phyloP scores from a whole-genome alignment of 441 rosid species.

The Geranium incanum region DNA sequence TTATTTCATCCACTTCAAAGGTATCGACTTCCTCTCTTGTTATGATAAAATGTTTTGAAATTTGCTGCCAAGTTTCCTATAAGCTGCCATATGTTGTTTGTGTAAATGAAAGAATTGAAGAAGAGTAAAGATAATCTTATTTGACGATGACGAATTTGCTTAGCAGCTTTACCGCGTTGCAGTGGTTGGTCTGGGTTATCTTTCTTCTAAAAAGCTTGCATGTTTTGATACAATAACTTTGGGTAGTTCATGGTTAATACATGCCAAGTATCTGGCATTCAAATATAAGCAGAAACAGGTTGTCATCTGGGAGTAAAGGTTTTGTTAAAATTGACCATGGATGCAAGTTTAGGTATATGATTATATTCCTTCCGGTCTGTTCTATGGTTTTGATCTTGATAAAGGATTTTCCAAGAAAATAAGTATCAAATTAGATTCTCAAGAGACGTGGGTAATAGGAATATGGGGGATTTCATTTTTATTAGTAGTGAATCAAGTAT shows the following conservation, averaged over 20 bases:
- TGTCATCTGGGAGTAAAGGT: neutral
- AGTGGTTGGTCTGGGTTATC: neutral
- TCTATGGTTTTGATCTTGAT: neutral
- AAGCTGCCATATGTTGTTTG: neutral
- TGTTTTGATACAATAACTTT: neutral
- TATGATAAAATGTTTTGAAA: neutral
- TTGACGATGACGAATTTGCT: neutral
- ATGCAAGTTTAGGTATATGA: neutral
- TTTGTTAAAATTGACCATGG: neutral
- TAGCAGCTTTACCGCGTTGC: too few species aligned
- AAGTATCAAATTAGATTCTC: neutral
- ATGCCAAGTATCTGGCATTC: neutral
- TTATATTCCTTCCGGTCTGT: neutral
- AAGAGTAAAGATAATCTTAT: neutral
- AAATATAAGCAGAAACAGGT: neutral
- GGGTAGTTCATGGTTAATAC: neutral
- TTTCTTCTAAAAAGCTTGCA: neutral
- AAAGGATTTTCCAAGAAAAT: too few species aligned
- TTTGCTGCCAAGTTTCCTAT: neutral
- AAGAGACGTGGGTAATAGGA: neutral
- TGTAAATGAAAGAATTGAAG: neutral
- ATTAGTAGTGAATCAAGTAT: neutral
- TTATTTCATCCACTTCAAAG: constrained; percentile 21
- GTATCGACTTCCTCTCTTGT: neutral
- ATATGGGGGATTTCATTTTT: neutral